phyloP scores from a whole-genome alignment of 2,329 filamentous ascomycete genomes.

The Westerdykella sp. region DNA sequence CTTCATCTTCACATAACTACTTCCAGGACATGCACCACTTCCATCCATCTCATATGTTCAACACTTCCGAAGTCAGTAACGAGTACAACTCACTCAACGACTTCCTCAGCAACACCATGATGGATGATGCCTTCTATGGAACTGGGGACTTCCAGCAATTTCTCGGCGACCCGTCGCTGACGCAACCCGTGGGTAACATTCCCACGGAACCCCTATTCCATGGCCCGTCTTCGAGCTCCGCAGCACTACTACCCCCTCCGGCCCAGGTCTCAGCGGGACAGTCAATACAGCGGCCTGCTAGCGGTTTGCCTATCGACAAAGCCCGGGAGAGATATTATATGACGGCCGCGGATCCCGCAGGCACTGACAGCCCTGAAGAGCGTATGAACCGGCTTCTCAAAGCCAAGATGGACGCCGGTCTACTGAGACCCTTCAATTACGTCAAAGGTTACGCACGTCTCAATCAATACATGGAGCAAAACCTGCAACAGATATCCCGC shows the following conservation, averaged over 20 bases:
- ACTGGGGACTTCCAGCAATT: slow-evolving; percentile 45
- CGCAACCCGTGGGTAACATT: slow-evolving; percentile 39
- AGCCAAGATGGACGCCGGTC: slow-evolving; percentile 91
- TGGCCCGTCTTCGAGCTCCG: slow-evolving; percentile 43
- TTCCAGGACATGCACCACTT: slow-evolving; percentile 93
- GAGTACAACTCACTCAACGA: slow-evolving; percentile 97
- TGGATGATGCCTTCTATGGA: slow-evolving; percentile 57
- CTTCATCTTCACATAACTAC: slow-evolving; percentile 65
- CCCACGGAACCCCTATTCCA: slow-evolving; percentile 27
- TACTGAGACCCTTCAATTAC: slow-evolving; percentile 97
- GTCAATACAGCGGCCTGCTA: slow-evolving; percentile 55
- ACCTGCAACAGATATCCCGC: slow-evolving; percentile 75
- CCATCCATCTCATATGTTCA: slow-evolving; percentile 92
- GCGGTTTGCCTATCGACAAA: slow-evolving; percentile 60
- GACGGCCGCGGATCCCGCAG: slow-evolving; percentile 90
- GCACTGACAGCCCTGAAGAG: slow-evolving; percentile 79
- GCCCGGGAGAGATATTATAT: slow-evolving; percentile 87
- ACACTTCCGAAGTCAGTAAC: slow-evolving; percentile 85
- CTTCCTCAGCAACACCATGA: slow-evolving; percentile 83
- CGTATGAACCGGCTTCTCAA: slow-evolving; percentile 90
- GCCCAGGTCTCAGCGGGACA: slow-evolving; percentile 45
- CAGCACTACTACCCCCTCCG: slow-evolving; percentile 36
- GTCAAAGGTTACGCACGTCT: slow-evolving; percentile 90
- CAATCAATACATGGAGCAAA: slow-evolving; percentile 83
- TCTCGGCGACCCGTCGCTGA: slow-evolving; percentile 54